Evolutionary conservation across 768 basidiomycete genomes (phyloP).

Genomic region (Peribolospora kevripleyi): DNA sequence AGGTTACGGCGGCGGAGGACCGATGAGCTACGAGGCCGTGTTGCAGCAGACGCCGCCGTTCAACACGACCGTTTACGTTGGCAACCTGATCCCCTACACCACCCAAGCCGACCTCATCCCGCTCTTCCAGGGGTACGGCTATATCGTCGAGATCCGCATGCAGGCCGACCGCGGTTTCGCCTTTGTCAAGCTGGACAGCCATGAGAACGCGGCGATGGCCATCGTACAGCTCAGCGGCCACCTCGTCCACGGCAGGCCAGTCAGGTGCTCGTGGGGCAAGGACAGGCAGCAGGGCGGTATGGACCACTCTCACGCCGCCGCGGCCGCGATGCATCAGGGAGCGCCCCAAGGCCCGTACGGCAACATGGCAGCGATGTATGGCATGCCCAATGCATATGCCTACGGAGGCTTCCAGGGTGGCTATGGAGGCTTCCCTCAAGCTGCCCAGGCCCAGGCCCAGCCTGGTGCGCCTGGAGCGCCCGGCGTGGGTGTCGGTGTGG

Average conservation of each 20-base stretch:
- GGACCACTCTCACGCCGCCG: constrained; percentile 34
- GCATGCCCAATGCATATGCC: constrained; percentile 56
- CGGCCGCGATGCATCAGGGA: constrained; percentile 23
- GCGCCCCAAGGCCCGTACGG: constrained; percentile 35
- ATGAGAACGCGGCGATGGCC: constrained; percentile 93
- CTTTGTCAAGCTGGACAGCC: constrained; percentile 94
- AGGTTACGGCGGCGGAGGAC: constrained; percentile 15
- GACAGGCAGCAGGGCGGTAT: constrained; percentile 47
- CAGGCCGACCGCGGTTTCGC: constrained; percentile 97
- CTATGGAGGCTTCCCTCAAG: constrained; percentile 44
- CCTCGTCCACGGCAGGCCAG: constrained; percentile 86
- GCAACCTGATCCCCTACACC: constrained; percentile 89
- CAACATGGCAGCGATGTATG: constrained; percentile 69
- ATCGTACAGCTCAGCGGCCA: constrained; percentile 92
- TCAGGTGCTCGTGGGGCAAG: constrained; percentile 99
- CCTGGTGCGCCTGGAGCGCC: not conserved
- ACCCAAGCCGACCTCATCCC: constrained; percentile 95
- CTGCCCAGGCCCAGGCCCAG: constrained; percentile 12
- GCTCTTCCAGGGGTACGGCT: constrained; percentile 93
- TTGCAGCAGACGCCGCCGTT: constrained; percentile 77
- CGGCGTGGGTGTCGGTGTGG: too few species aligned
- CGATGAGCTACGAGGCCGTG: constrained; percentile 77
- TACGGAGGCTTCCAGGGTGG: constrained; percentile 31
- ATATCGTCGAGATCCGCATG: constrained; percentile 96
- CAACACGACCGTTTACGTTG: constrained; percentile 81